A percentile compares a stretch with the other conserved stretches of the same genome.
Evolutionary conservation across 176 grass and related monocot species (phyloP).

Genomic region (Cenchrus fungigraminus): DNA sequence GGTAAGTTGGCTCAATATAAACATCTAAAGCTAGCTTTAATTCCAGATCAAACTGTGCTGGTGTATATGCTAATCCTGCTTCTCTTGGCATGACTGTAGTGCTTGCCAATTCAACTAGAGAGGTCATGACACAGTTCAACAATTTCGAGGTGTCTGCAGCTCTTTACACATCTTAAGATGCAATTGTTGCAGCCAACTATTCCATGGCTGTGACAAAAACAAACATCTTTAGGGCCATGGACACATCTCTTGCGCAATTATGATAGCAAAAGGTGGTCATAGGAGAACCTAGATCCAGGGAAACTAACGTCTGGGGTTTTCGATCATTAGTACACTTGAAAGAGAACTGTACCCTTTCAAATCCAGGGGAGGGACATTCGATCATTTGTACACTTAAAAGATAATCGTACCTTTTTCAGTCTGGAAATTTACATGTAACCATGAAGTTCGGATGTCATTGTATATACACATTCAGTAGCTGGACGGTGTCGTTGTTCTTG

Average conservation of each 20-base stretch:
- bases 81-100: slow-evolving; percentile 25
- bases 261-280: neutral
- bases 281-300: neutral
- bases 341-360: neutral
- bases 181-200: neutral
- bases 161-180: slow-evolving; percentile 40
- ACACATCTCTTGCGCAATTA: neutral
- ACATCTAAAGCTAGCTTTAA: neutral
- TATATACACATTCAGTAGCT: slow-evolving; percentile 12
- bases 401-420: neutral
- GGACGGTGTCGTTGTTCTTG: neutral
- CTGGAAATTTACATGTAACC: slow-evolving; percentile 8
- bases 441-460: neutral
- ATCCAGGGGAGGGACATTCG: neutral
- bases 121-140: slow-evolving; percentile 33
- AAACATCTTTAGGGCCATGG: neutral
- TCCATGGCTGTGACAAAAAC: neutral
- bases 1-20: slow-evolving; percentile 45
- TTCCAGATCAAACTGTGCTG: neutral
- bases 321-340: slow-evolving; percentile 18
- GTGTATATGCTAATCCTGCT: slow-evolving; percentile 17
- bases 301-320: neutral
- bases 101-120: slow-evolving; percentile 46
- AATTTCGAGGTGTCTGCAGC: neutral
- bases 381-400: slow-evolving; percentile 17